Evolutionary conservation across 768 basidiomycete species (phyloP), one percentile per base, ranked within the genome.

Genomic region (Naganishia randhawae): DNA sequence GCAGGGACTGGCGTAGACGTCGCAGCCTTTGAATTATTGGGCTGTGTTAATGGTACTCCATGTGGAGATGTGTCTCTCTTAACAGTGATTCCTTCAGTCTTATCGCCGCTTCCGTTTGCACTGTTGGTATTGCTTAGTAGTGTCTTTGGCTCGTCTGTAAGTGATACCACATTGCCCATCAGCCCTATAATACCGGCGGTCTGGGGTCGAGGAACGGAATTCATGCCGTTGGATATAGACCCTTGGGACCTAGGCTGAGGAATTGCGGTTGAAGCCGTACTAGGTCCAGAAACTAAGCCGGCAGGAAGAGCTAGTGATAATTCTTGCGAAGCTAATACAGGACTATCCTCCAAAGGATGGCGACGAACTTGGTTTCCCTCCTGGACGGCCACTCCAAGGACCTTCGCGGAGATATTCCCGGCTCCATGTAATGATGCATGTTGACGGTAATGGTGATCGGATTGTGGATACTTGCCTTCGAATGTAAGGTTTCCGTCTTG

Each of bases 321-420:
- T 8, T 67, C 66, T 33, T 45, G 35, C 5, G 53, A 39, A 7
- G 22, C 33, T 35, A 70, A 32, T 37, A 61, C 65, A 2, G 69
- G 69, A 63, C 69, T 70, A 2, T 50, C 57, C 35, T 70, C 69
- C 48, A 70, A 41, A 16, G 69, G 69, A 63, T 70, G 69, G 9
- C 57, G 31, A 10, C 63, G 63, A 25, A 61, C 39, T 19, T 67
- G 53, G 61, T 63, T 48, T 29, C 67, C 67, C 33, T 68, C 32
- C 41, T 50, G 57, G 13, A 61, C 57, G 8, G 33, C 54, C 29
- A 55, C 48, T 35, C 66, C 66, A 14, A 35, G 27, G 33, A 57
- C 32, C 33, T 62, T 68, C 29, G 67, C 48, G 0, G 63, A 32
- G 3, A 31, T 9, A 45, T 19, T 64, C n/a, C 63, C 63, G 9